Percentiles rank a stretch among this genome's conserved stretches.
These are phyloP conservation scores for Ceratonia siliqua DNA, from an alignment of 306 rosid species.

Conservation along the genomic window DNA sequence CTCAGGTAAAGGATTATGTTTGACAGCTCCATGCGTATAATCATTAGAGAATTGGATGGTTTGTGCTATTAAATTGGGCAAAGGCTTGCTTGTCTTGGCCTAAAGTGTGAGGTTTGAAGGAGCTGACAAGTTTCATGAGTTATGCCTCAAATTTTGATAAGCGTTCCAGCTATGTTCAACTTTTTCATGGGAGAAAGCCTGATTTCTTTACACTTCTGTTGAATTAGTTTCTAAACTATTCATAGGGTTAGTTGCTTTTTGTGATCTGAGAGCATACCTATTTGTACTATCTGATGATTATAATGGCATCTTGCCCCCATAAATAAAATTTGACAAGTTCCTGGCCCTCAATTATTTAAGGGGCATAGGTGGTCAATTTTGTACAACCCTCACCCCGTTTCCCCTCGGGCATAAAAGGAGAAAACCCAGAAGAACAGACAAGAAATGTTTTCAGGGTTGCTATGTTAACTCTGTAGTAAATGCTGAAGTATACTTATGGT, in stretches of 20 bases:
- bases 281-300: conserved; percentile 7
- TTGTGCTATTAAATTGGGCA: background rate
- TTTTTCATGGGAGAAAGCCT: conserved; percentile 18
- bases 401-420: background rate
- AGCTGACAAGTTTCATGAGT: conserved; percentile 10
- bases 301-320: background rate
- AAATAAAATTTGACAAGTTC: background rate
- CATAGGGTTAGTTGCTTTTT: conserved; percentile 26
- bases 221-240: conserved; percentile 18
- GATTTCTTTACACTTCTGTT: background rate
- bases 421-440: background rate
- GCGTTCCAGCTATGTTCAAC: conserved; percentile 9
- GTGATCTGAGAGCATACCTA: background rate
- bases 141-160: conserved; percentile 21
- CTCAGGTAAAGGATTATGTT: background rate
- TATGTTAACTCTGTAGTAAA: background rate
- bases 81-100: conserved; percentile 8
- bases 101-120: conserved; percentile 18
- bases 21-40: conserved; percentile 1
- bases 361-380: background rate
- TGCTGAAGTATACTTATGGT: background rate
- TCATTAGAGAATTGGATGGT: background rate
- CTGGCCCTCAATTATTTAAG: conserved; percentile 7
- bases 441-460: conserved; percentile 11
- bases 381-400: background rate